Conservation (phyloP, 1,284 basidiomycete genomes). For the Psilocybe mexicana region DNA sequence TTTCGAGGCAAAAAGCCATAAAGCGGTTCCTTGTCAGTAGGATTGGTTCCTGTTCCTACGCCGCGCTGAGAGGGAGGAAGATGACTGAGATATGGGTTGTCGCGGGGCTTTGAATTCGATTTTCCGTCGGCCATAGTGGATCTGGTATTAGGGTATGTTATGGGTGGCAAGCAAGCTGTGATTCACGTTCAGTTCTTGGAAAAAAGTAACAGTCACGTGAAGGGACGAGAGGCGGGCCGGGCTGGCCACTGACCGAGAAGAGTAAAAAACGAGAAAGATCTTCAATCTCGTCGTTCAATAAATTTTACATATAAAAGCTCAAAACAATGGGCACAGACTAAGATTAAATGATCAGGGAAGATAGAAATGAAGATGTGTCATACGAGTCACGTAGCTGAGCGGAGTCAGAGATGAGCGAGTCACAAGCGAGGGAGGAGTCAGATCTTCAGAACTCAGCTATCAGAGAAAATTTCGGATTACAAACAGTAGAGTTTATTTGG, state of each 20-base stretch:
- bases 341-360: too few species aligned
- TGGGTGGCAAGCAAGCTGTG: background rate
- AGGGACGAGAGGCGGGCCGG: background rate
- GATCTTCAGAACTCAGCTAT: too few species aligned
- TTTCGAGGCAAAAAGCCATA: constrained; percentile 79
- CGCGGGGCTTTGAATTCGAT: constrained; percentile 21
- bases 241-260: background rate
- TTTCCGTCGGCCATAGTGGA: constrained; percentile 7
- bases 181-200: background rate
- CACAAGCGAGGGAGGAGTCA: too few species aligned
- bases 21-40: constrained; percentile 54
- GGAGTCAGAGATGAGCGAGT: too few species aligned
- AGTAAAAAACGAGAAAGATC: too few species aligned
- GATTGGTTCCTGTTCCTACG: constrained; percentile 27
- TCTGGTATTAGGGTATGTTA: background rate
- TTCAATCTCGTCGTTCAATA: too few species aligned
- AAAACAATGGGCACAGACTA: too few species aligned
- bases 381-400: too few species aligned
- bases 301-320: too few species aligned
- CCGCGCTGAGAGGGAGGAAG: constrained; percentile 39
- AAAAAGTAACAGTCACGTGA: constrained; percentile 6
- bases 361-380: too few species aligned
- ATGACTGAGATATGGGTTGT: constrained; percentile 64
- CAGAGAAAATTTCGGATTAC: too few species aligned
- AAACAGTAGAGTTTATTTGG: too few species aligned